These are phyloP conservation scores for Naganishia cerealis DNA, from an alignment of 1,284 basidiomycete species.

Conservation along the genomic window DNA sequence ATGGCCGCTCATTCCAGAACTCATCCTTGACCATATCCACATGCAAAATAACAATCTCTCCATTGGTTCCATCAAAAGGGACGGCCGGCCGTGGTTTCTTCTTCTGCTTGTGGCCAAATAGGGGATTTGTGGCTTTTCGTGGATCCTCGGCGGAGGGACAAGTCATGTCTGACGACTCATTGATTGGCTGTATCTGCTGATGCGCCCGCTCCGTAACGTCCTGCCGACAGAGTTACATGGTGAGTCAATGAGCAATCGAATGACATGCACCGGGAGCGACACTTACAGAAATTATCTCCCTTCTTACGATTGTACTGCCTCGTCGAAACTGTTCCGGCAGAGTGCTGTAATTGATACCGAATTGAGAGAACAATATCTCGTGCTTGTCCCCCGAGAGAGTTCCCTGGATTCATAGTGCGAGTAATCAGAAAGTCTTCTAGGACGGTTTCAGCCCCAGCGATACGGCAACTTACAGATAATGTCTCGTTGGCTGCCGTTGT, in stretches of 20 bases:
- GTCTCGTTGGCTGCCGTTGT: constrained; percentile 78
- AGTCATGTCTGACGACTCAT: constrained; percentile 27
- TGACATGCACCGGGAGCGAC: background rate
- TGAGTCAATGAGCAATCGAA: background rate
- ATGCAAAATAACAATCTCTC: constrained; percentile 63
- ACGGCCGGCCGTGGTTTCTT: constrained; percentile 54
- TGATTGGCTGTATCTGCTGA: background rate
- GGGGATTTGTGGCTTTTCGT: constrained; percentile 17
- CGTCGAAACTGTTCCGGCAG: constrained; percentile 75
- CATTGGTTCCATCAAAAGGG: constrained; percentile 51
- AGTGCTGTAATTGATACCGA: constrained; percentile 83
- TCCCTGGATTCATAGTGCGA: constrained; percentile 59
- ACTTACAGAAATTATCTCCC: constrained; percentile 40
- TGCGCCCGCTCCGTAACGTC: background rate
- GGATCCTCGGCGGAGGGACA: constrained; percentile 14
- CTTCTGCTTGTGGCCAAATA: constrained; percentile 38
- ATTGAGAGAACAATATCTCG: constrained; percentile 80
- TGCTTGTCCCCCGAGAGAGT: constrained; percentile 86
- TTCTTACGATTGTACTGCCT: constrained; percentile 78
- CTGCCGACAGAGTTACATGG: background rate
- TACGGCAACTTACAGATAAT: constrained; percentile 61
- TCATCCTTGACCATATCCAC: constrained; percentile 78
- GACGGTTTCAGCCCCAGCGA: background rate
- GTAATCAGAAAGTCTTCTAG: constrained; percentile 9
- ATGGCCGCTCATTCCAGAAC: constrained; percentile 67